Conservation (phyloP, 2,329 filamentous ascomycete genomes). For the Bipolaris gigantea region DNA sequence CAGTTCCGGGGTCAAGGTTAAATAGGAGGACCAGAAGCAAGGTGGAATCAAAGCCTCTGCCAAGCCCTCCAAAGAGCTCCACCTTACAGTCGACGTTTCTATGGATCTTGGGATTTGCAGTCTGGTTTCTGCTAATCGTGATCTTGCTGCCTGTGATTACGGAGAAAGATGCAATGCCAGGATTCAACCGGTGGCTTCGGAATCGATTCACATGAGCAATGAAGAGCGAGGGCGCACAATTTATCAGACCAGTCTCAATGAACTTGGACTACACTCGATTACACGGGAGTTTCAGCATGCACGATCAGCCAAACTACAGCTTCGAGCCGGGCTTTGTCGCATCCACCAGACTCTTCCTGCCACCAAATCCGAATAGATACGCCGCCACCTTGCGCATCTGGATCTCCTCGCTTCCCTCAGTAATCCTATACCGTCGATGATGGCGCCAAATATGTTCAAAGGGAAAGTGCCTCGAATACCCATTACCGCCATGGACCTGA, state of each 20-base stretch:
- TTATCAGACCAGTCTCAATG: not conserved
- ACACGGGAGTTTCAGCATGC: no score
- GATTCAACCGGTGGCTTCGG: slow-evolving; percentile 18
- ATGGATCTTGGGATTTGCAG: not conserved
- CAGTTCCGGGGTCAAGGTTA: not conserved
- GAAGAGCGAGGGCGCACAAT: not conserved
- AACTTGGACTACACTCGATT: not conserved
- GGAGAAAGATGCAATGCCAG: slow-evolving; percentile 10
- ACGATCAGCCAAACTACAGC: slow-evolving; percentile 20
- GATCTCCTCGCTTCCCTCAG: slow-evolving; percentile 66
- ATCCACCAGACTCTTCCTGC: slow-evolving; percentile 46
- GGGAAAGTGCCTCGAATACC: slow-evolving; percentile 60
- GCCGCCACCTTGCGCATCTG: slow-evolving; percentile 67
- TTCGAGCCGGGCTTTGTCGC: slow-evolving; percentile 38
- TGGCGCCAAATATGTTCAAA: slow-evolving; percentile 69
- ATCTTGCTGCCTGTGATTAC: slow-evolving; percentile 7
- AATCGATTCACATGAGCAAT: not conserved
- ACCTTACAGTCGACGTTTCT: not conserved
- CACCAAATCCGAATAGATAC: slow-evolving; percentile 60
- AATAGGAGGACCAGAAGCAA: no score
- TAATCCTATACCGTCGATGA: slow-evolving; percentile 65
- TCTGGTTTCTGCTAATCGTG: slow-evolving; percentile 7
- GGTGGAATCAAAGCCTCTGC: not conserved
- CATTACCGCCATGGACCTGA: slow-evolving; percentile 63
- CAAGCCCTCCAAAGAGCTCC: not conserved